Percentiles rank a stretch among this genome's conserved stretches.
Conservation (phyloP, 2,329 filamentous ascomycete genomes). For the Penicillium sp. region DNA sequence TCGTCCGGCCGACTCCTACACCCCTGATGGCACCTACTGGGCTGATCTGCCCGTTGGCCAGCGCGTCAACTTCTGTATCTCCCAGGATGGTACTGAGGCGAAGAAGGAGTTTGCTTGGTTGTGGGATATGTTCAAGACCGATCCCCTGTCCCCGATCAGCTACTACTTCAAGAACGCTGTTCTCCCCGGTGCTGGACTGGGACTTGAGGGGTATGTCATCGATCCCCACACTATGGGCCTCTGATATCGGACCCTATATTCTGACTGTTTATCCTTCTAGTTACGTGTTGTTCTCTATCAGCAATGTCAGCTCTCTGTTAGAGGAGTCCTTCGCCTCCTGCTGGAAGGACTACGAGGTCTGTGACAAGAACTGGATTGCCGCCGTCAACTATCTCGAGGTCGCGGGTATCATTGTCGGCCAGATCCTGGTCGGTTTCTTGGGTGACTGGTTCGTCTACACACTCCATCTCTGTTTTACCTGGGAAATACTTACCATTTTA, state of each 20-base stretch:
- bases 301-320: constrained; percentile 84
- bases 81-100: constrained; percentile 72
- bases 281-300: constrained; percentile 79
- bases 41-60: constrained; percentile 76
- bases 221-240: background rate
- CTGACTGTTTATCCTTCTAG: background rate
- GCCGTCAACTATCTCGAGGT: constrained; percentile 91
- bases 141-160: constrained; percentile 77
- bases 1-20: constrained; percentile 86
- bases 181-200: constrained; percentile 86
- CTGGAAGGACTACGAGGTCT: constrained; percentile 71
- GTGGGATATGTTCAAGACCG: constrained; percentile 79
- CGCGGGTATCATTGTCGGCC: constrained; percentile 89
- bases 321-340: constrained; percentile 73
- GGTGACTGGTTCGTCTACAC: constrained; percentile 64
- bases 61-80: constrained; percentile 73
- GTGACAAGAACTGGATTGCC: constrained; percentile 78
- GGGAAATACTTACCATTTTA: background rate
- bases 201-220: constrained; percentile 85
- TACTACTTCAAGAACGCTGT: constrained; percentile 91
- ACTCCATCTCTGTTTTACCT: background rate
- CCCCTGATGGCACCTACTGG: constrained; percentile 84
- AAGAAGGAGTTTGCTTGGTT: constrained; percentile 68
- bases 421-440: constrained; percentile 83
- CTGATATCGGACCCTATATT: background rate